These are phyloP conservation scores for Tolypocladium amazonense DNA, from an alignment of 2,329 filamentous ascomycete species.

Conservation along the genomic window DNA sequence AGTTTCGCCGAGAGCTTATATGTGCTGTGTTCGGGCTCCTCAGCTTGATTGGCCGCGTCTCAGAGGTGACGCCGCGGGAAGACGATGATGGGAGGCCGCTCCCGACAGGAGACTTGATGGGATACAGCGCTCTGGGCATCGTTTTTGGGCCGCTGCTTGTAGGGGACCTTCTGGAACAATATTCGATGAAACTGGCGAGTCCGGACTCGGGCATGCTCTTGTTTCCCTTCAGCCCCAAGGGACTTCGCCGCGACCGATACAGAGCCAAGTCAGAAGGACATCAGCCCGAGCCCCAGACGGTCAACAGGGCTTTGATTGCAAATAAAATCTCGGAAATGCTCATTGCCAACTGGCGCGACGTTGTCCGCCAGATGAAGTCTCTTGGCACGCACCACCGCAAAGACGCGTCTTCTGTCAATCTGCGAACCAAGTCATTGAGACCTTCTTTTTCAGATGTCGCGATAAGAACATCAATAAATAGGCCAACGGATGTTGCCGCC, in stretches of 20 bases:
- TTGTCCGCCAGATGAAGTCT: constrained; percentile 48
- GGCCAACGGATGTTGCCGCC: neutral
- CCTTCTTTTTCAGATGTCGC: constrained; percentile 32
- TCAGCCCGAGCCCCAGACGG: constrained; percentile 13
- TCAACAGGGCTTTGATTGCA: constrained; percentile 48
- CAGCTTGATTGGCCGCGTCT: constrained; percentile 46
- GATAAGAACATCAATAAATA: constrained; percentile 7
- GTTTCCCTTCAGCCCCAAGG: constrained; percentile 32
- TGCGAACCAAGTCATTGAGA: constrained; percentile 13
- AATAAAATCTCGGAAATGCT: constrained; percentile 55
- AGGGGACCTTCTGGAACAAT: constrained; percentile 44
- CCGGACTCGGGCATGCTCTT: constrained; percentile 29
- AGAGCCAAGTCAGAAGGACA: constrained; percentile 8
- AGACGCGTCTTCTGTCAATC: constrained; percentile 7
- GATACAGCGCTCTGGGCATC: constrained; percentile 50
- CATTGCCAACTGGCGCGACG: constrained; percentile 53
- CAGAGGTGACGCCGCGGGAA: constrained; percentile 42
- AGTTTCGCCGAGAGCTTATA: constrained; percentile 51
- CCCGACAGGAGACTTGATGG: constrained; percentile 50
- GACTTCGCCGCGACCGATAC: constrained; percentile 17
- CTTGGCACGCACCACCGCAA: constrained; percentile 22
- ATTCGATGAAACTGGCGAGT: constrained; percentile 34
- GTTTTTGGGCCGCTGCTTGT: constrained; percentile 55
- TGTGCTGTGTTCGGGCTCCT: constrained; percentile 58
- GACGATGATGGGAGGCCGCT: constrained; percentile 40